phyloP scores from a whole-genome alignment of 129 eudicot genomes.

The Daucus carota region DH1_v3.0 NC_030383.2:46048001-46048500 shows the following conservation, averaged over 20 bases:
- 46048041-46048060: too few relatives aligned
- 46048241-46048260: conserved; percentile 12
- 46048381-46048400: conserved; percentile 23
- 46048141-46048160: neutral
- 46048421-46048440: conserved; percentile 28
- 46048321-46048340: conserved; percentile 22
- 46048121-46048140: conserved; percentile 1
- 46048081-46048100: neutral
- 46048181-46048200: neutral
- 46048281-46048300: conserved; percentile 15
- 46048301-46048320: conserved; percentile 32
- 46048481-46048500: too few relatives aligned
- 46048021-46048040: too few relatives aligned
- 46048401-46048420: conserved; percentile 24
- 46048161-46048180: conserved; percentile 1
- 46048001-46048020: too few relatives aligned
- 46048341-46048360: conserved; percentile 11
- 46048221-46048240: conserved; percentile 3
- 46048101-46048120: neutral
- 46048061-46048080: neutral
- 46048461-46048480: neutral
- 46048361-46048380: neutral
- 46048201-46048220: conserved; percentile 2
- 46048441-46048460: conserved; percentile 26
- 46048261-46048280: conserved; percentile 7